Percentiles rank a stretch among this genome's conserved stretches.
Evolutionary conservation across 495 filamentous ascomycete genomes (phyloP).

Genomic region (Hypoxylon crocopeplum): DNA sequence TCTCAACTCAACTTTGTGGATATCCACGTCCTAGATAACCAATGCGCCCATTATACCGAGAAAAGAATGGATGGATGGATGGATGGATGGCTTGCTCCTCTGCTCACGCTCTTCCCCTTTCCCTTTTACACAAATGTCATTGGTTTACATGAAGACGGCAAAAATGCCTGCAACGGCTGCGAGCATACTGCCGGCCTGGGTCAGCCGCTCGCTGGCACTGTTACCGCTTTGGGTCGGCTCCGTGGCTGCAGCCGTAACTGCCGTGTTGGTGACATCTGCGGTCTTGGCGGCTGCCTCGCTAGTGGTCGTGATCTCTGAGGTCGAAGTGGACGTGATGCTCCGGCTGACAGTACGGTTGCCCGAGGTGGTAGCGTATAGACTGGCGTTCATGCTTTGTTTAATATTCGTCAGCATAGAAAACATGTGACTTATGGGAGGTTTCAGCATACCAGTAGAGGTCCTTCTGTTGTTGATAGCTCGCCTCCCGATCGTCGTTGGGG

Average conservation of each 20-base stretch:
- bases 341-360: slow-evolving; percentile 20
- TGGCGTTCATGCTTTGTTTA: slow-evolving; percentile 23
- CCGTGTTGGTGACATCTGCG: slow-evolving; percentile 2
- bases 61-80: too few relatives aligned
- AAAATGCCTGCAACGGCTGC: slow-evolving; percentile 13
- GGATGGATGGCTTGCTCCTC: too few relatives aligned
- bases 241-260: not conserved
- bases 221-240: slow-evolving; percentile 10
- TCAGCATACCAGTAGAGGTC: slow-evolving; percentile 48
- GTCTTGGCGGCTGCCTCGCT: slow-evolving; percentile 7
- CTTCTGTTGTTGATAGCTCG: slow-evolving; percentile 40
- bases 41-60: too few relatives aligned
- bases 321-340: slow-evolving; percentile 7
- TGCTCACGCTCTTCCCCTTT: too few relatives aligned
- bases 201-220: slow-evolving; percentile 6
- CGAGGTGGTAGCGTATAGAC: slow-evolving; percentile 24
- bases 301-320: slow-evolving; percentile 2
- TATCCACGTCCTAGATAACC: too few relatives aligned
- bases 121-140: not conserved
- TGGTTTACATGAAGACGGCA: slow-evolving; percentile 6
- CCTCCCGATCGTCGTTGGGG: slow-evolving; percentile 47
- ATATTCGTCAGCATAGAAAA: not conserved
- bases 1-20: too few relatives aligned
- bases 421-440: not conserved
- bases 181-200: slow-evolving; percentile 2